A percentile compares a stretch with the other conserved stretches of the same genome.
Evolutionary conservation across 1,139 yeast genomes (phyloP).

Genomic region (Lodderomyces pseudojiufengensis): DNA sequence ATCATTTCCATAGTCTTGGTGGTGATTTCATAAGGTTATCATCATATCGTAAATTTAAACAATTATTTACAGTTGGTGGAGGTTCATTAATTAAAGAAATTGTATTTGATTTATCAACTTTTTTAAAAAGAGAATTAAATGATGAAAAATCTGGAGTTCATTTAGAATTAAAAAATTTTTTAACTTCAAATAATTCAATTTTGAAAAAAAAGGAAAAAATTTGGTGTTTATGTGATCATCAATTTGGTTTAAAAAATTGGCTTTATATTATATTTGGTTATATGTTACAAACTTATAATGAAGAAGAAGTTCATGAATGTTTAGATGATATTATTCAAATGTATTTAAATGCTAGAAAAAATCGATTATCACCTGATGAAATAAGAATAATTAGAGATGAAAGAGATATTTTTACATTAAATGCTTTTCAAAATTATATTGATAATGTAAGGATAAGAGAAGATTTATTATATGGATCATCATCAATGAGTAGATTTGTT

Average conservation of each 20-base stretch:
- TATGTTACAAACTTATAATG: constrained; percentile 24
- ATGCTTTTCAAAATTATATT: constrained; percentile 22
- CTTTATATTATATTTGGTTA: constrained; percentile 39
- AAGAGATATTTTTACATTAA: constrained; percentile 15
- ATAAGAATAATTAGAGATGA: constrained; percentile 9
- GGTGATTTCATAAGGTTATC: constrained; percentile 34
- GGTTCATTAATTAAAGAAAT: constrained; percentile 35
- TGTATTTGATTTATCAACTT: constrained; percentile 37
- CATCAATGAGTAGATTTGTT: constrained; percentile 14
- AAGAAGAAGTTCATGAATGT: constrained; percentile 24
- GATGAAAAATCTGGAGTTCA: constrained; percentile 18
- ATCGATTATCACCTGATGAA: constrained; percentile 6
- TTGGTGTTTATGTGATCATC: constrained; percentile 12
- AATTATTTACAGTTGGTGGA: constrained; percentile 28
- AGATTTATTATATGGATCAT: constrained; percentile 10
- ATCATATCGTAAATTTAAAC: constrained; percentile 33
- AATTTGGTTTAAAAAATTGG: constrained; percentile 23
- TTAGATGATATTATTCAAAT: constrained; percentile 30
- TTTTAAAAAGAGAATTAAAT: constrained; percentile 29
- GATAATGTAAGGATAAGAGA: constrained; percentile 14
- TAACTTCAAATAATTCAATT: constrained; percentile 16
- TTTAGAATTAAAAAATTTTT: constrained; percentile 23
- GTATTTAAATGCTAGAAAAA: constrained; percentile 23
- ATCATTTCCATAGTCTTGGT: constrained; percentile 35
- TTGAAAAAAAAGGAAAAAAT: constrained; percentile 12